Base-by-base conservation (phyloP, 2,329 filamentous ascomycete species). In the Hypoxylon sp. region DNA sequence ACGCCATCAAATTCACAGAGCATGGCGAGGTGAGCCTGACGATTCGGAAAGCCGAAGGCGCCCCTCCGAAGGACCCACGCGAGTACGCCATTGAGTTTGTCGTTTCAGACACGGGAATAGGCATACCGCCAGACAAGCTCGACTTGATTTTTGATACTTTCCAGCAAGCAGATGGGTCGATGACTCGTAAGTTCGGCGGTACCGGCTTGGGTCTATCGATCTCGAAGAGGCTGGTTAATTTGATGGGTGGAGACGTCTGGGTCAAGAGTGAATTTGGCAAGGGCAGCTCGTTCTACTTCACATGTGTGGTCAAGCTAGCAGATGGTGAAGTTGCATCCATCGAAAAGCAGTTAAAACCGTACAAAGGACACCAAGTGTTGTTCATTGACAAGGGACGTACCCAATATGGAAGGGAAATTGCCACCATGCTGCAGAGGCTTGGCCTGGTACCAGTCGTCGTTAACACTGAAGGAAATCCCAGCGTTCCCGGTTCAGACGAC, bases 1-100 rank as follows among this genome's bases (percentile, higher is more conserved):
- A 99, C 77, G 95, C 96, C 61, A 98, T 99, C 85, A 99, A 99
- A 79, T 99, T 99, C 80, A 98, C 96, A 2, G 95, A 98, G 81
- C 92, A 97, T 76, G 96, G 96, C 69, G 94, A 97, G 80, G 96
- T 99, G 75, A 97, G 95, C 80, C 89, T 98, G 59, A 94, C 92
- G n/a, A 98, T 98, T 74, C 90, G 91, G 73, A 85, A 88, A 77
- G 84, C 76, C 86, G 90, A 81, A 31, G 85, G 89, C 69, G 86
- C 90, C 53, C 87, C 90, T 53, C 85, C 89, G 46, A 92, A 89
- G 75, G 86, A 86, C 11, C 84, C 86, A 10, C 91, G 92, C 74
- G 93, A 98, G 80, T 97, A 97, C 75, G 92, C 94, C 30, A 95
- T 98, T 79, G 94, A 98, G 81, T 98, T 98, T 81, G 91, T 95